Evolutionary conservation across 2,329 filamentous ascomycete species (phyloP), one percentile per base, ranked within the genome.

Genomic region (Trichoderma oligosporum): DNA sequence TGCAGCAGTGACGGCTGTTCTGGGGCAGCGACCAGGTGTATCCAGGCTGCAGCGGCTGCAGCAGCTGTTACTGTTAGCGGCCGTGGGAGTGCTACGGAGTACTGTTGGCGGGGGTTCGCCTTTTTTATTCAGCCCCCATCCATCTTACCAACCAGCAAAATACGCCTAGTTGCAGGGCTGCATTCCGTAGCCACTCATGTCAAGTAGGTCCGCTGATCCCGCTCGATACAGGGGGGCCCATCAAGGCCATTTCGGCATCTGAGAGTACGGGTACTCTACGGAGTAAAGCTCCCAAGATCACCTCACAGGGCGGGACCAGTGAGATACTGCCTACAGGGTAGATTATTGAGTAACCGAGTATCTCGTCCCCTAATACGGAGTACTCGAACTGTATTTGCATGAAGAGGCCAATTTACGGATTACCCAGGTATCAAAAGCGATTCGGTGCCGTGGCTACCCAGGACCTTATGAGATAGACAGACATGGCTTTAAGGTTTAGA

Each of bases 31-130:
- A n/a, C n/a, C n/a, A n/a, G n/a, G n/a, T n/a, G 25, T 29, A 38
- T 44, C 49, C 49, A 44, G 49, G 49, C 49, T 53, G 49, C 31
- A 49, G 46, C 49, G 22, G 35, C 25, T 53, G 49, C 49, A 42
- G 49, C 31, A 49, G 46, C 49, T 33, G 35, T 33, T 53, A 27
- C 38, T 33, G 27, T 4, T 53, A 53, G 48, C 48, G 25, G 38
- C 38, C 38, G 38, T 41, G 38, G 38, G 16, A 41, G 38, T 20
- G 18, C 20, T 44, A 36, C 27, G 27, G 27, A 31, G 27, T 11
- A 31, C 39, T 38, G 51, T 36, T 54, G 27, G 51, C 51, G 51
- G 51, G n/a, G 51, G 51, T 39, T 54, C 31, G 20, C 16, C 18
- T 16, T 36, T 25, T 16, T 7, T 16, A 18, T n/a, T 48, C 18